Evolutionary conservation across 2,329 filamentous ascomycete species (phyloP), one percentile per base, ranked within the genome.

Genomic region (Colletotrichum sansevieriae): DNA sequence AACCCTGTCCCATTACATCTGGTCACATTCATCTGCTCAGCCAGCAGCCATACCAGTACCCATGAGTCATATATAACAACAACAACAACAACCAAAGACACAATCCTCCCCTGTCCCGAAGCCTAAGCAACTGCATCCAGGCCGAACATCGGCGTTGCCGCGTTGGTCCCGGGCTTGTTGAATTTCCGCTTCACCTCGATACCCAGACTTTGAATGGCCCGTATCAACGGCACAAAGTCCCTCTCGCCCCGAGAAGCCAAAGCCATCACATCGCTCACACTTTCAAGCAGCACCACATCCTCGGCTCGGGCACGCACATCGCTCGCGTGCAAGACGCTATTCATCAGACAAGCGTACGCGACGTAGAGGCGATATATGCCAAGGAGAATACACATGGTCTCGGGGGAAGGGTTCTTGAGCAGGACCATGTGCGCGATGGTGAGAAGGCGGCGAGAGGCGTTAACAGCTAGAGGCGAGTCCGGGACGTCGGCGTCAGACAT

Each of bases 291-390:
- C 54, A 70, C 67, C 0, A 75, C 67, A 35, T 77, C 76, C 2
- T 61, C 68, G 44, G 63, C 58, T 4, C 71, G 73, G 0, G 57
- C 59, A 1, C 11, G 65, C 1, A 72, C 55, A 37, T 77, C 70
- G 0, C 71, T 15, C 0, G 72, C 58, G 2, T 71, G 72, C 0
- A 77, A 43, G 2, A 77, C 69, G 8, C 67, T 72, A 25, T 74
- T 72, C 10, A 75, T 70, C 2, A 77, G 41, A 44, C 74, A 76
- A 2, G 76, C 74, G 46, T 73, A 77, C 4, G 76, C 73, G 4
- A 76, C 72, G 13, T 75, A 75, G 4, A 72, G 75, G 7, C 76
- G 63, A 10, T 76, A 77, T 4, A 74, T 74, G 10, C 76, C 76
- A 39, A 77, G 73, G 0, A 76, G 35, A 0, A 71, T 69, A 1